phyloP scores from a whole-genome alignment of 495 filamentous ascomycete genomes.

The Podospora fimiseda region DNA sequence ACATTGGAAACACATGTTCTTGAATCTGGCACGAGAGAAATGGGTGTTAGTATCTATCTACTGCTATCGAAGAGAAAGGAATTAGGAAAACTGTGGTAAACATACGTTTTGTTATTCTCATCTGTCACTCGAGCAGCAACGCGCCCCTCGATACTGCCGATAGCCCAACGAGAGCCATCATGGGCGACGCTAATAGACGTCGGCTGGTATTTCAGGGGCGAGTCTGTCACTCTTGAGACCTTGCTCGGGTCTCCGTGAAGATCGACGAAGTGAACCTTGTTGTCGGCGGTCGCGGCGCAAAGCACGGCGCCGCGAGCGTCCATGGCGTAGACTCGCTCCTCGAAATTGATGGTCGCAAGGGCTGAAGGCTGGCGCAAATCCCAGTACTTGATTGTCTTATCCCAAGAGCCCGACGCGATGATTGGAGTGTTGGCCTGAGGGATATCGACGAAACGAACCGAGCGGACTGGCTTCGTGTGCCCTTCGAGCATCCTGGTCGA shows the following conservation, averaged over 20 bases:
- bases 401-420: conserved; percentile 82
- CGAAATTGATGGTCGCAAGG: conserved; percentile 58
- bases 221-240: conserved; percentile 77
- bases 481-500: conserved; percentile 58
- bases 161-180: conserved; percentile 76
- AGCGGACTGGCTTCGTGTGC: conserved; percentile 67
- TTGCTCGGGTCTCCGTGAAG: conserved; percentile 61
- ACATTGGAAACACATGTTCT: conserved; percentile 94
- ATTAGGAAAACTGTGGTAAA: conserved; percentile 4
- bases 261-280: conserved; percentile 81
- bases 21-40: too few species aligned
- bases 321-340: conserved; percentile 82
- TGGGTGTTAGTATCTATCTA: too few species aligned
- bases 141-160: conserved; percentile 83
- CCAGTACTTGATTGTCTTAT: conserved; percentile 89
- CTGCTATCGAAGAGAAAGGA: neutral
- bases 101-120: conserved; percentile 70
- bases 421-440: conserved; percentile 49
- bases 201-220: conserved; percentile 84
- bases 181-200: conserved; percentile 77
- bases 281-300: conserved; percentile 78
- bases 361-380: conserved; percentile 61
- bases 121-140: conserved; percentile 86
- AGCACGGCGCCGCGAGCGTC: conserved; percentile 73
- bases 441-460: conserved; percentile 62